These are phyloP conservation scores for Colletotrichum lentis DNA, from an alignment of 2,329 filamentous ascomycete genomes.

Conservation along the genomic window DNA sequence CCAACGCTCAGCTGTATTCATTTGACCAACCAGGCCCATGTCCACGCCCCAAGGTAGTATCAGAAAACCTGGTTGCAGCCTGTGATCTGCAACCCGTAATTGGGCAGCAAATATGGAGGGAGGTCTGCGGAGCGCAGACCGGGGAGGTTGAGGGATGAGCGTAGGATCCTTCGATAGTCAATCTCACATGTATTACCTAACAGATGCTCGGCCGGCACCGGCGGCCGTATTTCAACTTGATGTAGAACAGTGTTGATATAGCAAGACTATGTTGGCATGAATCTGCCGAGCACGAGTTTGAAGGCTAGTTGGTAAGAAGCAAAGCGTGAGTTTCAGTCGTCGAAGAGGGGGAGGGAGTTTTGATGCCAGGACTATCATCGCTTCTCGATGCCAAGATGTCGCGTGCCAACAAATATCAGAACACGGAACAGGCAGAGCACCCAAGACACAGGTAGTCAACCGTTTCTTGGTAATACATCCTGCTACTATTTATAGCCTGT, in stretches of 20 bases:
- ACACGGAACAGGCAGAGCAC: constrained; percentile 6
- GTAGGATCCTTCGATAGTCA: neutral
- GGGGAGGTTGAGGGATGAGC: neutral
- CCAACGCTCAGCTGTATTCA: neutral
- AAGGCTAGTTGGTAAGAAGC: neutral
- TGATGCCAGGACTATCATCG: neutral
- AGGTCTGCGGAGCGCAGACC: neutral
- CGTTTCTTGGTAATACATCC: neutral
- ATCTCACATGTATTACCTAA: too few species aligned
- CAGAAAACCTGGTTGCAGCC: too few species aligned
- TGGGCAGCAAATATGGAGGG: neutral
- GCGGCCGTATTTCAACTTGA: too few species aligned
- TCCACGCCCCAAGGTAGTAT: neutral
- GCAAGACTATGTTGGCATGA: too few species aligned
- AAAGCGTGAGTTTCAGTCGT: neutral
- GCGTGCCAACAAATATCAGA: constrained; percentile 24
- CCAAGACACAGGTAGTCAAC: constrained; percentile 2
- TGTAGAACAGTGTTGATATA: too few species aligned
- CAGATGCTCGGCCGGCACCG: neutral
- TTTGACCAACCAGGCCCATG: neutral
- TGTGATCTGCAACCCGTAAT: neutral
- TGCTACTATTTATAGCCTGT: neutral
- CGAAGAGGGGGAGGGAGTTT: too few species aligned
- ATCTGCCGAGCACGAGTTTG: too few species aligned
- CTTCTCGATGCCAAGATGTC: neutral